Conservation (phyloP, 495 filamentous ascomycete genomes). For the Schizothecium vesticola region DNA sequence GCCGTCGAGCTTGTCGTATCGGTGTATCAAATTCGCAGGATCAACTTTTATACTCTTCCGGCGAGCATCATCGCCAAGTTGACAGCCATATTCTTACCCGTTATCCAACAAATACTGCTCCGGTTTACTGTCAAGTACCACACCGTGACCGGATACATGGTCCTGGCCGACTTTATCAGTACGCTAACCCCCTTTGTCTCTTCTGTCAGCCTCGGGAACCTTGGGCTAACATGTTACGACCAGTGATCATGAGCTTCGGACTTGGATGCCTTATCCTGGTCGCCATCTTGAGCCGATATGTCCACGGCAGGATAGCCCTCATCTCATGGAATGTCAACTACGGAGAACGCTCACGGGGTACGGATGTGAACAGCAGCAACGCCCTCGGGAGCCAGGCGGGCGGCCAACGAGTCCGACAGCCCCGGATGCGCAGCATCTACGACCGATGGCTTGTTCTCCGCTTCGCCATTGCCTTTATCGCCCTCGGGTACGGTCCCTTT, state of each 20-base stretch:
- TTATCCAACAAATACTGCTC: constrained; percentile 33
- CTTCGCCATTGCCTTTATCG: constrained; percentile 43
- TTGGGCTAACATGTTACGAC: not conserved
- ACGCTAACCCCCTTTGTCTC: constrained; percentile 9
- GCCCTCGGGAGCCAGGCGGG: constrained; percentile 1
- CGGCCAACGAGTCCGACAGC: not conserved
- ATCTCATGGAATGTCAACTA: constrained; percentile 36
- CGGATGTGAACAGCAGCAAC: constrained; percentile 2
- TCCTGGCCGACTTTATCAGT: constrained; percentile 40
- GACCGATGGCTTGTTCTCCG: constrained; percentile 43
- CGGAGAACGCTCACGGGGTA: constrained; percentile 18
- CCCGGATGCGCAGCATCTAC: constrained; percentile 32
- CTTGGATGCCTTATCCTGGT: constrained; percentile 37
- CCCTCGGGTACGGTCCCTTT: constrained; percentile 29
- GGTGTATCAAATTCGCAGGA: constrained; percentile 29
- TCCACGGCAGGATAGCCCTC: constrained; percentile 37
- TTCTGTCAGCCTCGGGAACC: not conserved
- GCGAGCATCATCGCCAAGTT: constrained; percentile 32
- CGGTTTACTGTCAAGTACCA: constrained; percentile 24
- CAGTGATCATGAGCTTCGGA: constrained; percentile 40
- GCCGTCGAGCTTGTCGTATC: constrained; percentile 35
- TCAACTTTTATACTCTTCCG: constrained; percentile 20
- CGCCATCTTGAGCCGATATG: constrained; percentile 41
- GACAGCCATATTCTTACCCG: constrained; percentile 32
- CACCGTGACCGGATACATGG: constrained; percentile 30